Evolutionary conservation across 2,329 filamentous ascomycete species (phyloP).

Genomic region (Fusarium sarcochroum): DNA sequence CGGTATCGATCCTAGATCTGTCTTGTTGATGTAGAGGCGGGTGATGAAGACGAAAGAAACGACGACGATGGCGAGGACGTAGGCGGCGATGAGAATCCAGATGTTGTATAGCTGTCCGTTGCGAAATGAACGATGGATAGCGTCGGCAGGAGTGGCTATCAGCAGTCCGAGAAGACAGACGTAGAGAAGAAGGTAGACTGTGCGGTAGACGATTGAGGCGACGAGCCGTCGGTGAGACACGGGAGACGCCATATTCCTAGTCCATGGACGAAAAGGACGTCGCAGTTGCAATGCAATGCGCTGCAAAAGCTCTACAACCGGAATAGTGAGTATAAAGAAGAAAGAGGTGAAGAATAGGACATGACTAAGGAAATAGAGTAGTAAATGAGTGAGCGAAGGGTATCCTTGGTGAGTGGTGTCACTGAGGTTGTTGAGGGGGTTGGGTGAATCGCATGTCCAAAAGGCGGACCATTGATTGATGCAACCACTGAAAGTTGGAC

Average conservation of each 20-base stretch:
- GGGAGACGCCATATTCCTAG: constrained; percentile 46
- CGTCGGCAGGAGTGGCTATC: constrained; percentile 83
- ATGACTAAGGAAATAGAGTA: constrained; percentile 48
- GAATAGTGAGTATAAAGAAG: constrained; percentile 30
- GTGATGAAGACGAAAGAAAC: constrained; percentile 83
- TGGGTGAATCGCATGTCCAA: constrained; percentile 44
- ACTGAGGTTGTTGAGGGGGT: constrained; percentile 38
- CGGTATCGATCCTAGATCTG: constrained; percentile 84
- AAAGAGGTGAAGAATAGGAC: constrained; percentile 35
- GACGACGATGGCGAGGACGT: constrained; percentile 78
- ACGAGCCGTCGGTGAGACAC: constrained; percentile 67
- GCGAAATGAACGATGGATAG: constrained; percentile 81
- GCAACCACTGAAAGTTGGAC: constrained; percentile 20
- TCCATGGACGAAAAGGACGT: constrained; percentile 20
- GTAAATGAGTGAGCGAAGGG: constrained; percentile 37
- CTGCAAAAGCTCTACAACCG: constrained; percentile 22
- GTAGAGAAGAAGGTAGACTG: constrained; percentile 82
- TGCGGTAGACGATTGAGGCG: constrained; percentile 85
- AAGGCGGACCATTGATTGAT: constrained; percentile 36
- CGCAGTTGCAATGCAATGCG: constrained; percentile 15
- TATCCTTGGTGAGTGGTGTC: constrained; percentile 28
- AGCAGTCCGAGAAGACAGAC: constrained; percentile 80
- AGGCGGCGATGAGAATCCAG: constrained; percentile 83
- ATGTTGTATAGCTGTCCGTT: constrained; percentile 81
- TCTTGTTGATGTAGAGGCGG: constrained; percentile 89